Base-by-base conservation (phyloP, 306 rosid species). In the Corylus heterophylla region DNA sequence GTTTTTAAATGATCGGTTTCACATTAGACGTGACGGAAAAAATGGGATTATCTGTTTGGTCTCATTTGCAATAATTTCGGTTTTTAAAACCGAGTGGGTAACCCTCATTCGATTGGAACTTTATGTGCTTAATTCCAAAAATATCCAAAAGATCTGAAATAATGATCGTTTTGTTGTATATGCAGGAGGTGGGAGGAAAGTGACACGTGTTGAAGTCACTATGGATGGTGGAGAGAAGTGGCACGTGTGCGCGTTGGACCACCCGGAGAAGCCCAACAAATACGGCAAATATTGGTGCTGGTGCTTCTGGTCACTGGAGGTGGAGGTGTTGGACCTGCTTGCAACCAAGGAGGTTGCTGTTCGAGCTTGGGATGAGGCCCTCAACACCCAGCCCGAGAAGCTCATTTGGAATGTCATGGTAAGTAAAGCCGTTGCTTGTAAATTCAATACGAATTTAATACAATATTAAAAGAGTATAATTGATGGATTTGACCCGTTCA, bases 361-460 rank as follows among this genome's bases (percentile, higher is more conserved):
- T 1, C 88, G 98, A 8, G 94, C 97, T 14, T 92, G 98, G 98
- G 98, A 94, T 37, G 88, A 90, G 79, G 83, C 96, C 64, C 93
- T 69, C 74, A 92, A 92, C 78, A 94, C 96, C 47, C 98, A 94
- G 18, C 98, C 98, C 0, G 90, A 94, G 83, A 90, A 94, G 80
- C 97, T 94, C 73, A 89, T 83, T 35, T 94, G 98, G 98, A 94
- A 94, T 73, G 84, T 94, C 64, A 89, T 90, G 96, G 98, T 89
- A 85, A 31, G 35, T 31, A 31, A 3, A 31, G 35, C 2, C 2
- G 35, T 31, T 2, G 0, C 2, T 0, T 31, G 35, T 0, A 31
- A 31, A 31, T 31, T 31, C 35, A 0, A 31, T 31, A 31, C 35
- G 2, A 31, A 31, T 1, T 29, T 29, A 29, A 2, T 29, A 1